phyloP scores from a whole-genome alignment of 2,329 filamentous ascomycete genomes.

The Colletotrichum lini region DNA sequence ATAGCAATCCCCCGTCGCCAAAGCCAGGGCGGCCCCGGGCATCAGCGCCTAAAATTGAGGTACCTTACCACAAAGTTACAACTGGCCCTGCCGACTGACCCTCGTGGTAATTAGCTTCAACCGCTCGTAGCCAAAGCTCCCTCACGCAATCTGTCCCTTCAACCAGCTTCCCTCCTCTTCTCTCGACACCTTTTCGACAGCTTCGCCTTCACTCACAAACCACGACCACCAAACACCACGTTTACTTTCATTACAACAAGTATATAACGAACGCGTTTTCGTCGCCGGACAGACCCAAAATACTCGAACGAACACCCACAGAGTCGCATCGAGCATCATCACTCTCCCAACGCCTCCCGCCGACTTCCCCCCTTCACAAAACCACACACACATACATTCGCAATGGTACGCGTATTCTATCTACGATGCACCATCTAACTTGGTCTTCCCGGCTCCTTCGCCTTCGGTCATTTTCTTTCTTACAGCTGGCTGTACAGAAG shows the following conservation, averaged over 20 bases:
- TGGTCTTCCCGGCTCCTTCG: not conserved
- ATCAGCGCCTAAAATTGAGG: conserved; percentile 1
- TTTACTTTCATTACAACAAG: not conserved
- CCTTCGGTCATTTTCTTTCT: not conserved
- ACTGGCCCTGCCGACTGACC: conserved; percentile 6
- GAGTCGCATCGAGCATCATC: conserved; percentile 17
- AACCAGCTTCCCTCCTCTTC: conserved; percentile 41
- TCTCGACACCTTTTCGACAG: conserved; percentile 37
- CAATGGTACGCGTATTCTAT: conserved; percentile 43
- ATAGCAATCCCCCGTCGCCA: conserved; percentile 1
- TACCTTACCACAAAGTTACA: not conserved
- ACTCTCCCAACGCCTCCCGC: not conserved
- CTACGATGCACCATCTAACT: not conserved
- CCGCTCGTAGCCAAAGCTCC: conserved; percentile 25
- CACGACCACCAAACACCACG: conserved; percentile 7
- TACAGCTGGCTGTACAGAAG: not conserved
- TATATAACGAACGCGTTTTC: conserved; percentile 17
- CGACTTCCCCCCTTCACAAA: not conserved
- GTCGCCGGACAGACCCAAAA: not conserved
- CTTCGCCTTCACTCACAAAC: conserved; percentile 1
- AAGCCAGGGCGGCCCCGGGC: not conserved
- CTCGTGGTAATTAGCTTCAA: conserved; percentile 29
- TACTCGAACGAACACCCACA: not conserved
- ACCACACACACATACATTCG: conserved; percentile 17
- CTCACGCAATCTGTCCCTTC: conserved; percentile 43